Evolutionary conservation across 2,329 filamentous ascomycete species (phyloP).

Genomic region (Clarireedia hainanense): DNA sequence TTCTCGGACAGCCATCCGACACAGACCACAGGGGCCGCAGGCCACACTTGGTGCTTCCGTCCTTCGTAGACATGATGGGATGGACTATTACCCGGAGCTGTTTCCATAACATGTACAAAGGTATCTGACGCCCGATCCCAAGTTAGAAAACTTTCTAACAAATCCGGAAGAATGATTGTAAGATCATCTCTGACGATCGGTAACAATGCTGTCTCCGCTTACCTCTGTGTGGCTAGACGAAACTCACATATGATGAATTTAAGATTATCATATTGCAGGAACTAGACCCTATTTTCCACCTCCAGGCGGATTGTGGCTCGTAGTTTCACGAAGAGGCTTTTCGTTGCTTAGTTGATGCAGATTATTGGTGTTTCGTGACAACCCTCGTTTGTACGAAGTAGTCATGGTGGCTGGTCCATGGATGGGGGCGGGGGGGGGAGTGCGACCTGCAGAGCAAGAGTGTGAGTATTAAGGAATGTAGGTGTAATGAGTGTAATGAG

Average conservation of each 20-base stretch:
- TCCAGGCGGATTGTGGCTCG: conserved; percentile 2
- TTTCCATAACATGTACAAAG: background rate
- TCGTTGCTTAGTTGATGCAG: background rate
- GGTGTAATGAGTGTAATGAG: no score
- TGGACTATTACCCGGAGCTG: background rate
- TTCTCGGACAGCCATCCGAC: background rate
- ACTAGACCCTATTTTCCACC: background rate
- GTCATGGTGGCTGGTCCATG: conserved; percentile 2
- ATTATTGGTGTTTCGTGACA: conserved; percentile 5
- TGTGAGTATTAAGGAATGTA: background rate
- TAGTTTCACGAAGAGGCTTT: conserved; percentile 5
- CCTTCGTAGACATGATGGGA: no score
- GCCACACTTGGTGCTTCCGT: no score
- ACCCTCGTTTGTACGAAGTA: background rate
- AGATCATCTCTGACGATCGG: conserved; percentile 5
- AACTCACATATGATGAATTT: conserved; percentile 1
- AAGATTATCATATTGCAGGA: background rate
- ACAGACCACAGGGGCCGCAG: background rate
- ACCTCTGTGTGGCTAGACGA: background rate
- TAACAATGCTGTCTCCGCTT: background rate
- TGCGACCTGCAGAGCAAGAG: background rate
- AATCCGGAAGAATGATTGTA: background rate
- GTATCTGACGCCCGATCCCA: conserved; percentile 1
- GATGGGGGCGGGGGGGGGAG: background rate
- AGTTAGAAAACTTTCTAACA: conserved; percentile 3